Evolutionary conservation across 2,329 filamentous ascomycete genomes (phyloP).

Genomic region (Cercospora zeina): DNA sequence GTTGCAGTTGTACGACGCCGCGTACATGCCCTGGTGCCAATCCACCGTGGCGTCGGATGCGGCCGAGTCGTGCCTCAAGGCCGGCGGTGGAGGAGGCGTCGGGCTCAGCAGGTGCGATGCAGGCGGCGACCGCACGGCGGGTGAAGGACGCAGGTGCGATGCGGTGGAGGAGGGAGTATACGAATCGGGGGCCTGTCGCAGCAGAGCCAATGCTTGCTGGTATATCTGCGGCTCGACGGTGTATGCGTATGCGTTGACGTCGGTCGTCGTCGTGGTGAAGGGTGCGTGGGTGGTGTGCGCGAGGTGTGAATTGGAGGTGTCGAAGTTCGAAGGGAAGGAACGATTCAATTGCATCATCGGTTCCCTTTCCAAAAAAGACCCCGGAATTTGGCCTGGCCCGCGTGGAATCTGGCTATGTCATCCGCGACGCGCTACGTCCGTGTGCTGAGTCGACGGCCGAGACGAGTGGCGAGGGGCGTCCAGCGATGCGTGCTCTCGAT

Average conservation of each 20-base stretch:
- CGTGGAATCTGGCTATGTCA: conserved; percentile 7
- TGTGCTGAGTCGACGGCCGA: conserved; percentile 9
- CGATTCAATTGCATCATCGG: conserved; percentile 9
- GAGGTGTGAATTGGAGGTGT: conserved; percentile 10
- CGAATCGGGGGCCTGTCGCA: conserved; percentile 3
- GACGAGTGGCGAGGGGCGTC: conserved; percentile 11
- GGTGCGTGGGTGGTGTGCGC: neutral
- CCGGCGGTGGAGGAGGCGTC: neutral
- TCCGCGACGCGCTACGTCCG: neutral
- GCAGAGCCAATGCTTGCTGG: conserved; percentile 22
- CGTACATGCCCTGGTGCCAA: conserved; percentile 29
- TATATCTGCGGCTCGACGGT: conserved; percentile 14
- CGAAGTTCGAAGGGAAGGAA: conserved; percentile 8
- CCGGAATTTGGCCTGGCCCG: conserved; percentile 1
- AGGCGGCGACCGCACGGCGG: conserved; percentile 8
- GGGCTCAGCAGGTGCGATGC: conserved; percentile 3
- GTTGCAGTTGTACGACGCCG: conserved; percentile 30
- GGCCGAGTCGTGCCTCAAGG: conserved; percentile 24
- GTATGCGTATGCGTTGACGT: neutral
- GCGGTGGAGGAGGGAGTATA: neutral
- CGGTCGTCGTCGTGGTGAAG: neutral
- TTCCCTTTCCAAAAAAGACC: conserved; percentile 9
- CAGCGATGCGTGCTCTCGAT: neutral
- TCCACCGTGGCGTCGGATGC: conserved; percentile 23
- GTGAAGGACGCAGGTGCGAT: neutral